phyloP scores from a whole-genome alignment of 225 moss, liverwort and hornwort genomes.

The Physcomitrellopsis africana region DNA sequence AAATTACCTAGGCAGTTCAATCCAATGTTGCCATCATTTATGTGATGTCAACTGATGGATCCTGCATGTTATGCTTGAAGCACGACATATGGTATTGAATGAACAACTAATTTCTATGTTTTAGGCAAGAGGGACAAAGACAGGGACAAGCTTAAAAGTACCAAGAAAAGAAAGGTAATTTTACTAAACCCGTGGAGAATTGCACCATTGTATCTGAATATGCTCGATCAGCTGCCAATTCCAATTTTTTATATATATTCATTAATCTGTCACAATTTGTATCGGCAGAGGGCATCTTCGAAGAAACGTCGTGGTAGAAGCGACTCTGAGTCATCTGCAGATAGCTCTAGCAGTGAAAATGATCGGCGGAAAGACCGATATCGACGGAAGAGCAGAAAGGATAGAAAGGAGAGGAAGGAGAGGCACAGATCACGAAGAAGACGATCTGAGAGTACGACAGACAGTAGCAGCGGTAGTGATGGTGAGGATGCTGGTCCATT shows the following conservation, averaged over 20 bases:
- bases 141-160: conserved; percentile 77
- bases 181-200: not conserved
- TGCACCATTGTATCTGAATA: not conserved
- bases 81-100: conserved; percentile 12
- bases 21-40: too few relatives aligned
- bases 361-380: conserved; percentile 60
- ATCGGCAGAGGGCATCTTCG: conserved; percentile 78
- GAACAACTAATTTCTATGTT: conserved; percentile 33
- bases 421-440: conserved; percentile 84
- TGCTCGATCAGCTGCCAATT: not conserved
- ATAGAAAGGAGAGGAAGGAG: conserved; percentile 76
- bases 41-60: conserved; percentile 1
- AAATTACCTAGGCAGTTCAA: not conserved
- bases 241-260: not conserved
- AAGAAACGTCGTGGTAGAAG: conserved; percentile 81
- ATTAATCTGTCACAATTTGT: conserved; percentile 13
- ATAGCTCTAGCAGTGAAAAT: conserved; percentile 83
- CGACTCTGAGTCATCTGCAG: conserved; percentile 80
- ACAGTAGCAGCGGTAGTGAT: conserved; percentile 79
- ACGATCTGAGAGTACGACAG: conserved; percentile 76
- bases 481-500: conserved; percentile 70
- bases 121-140: conserved; percentile 78
- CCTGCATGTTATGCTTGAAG: conserved; percentile 12
- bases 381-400: conserved; percentile 34
- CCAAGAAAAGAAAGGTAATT: conserved; percentile 86